Evolutionary conservation across 495 filamentous ascomycete genomes (phyloP), one percentile per base, ranked within the genome.

Genomic region (Talaromyces ruber): DNA sequence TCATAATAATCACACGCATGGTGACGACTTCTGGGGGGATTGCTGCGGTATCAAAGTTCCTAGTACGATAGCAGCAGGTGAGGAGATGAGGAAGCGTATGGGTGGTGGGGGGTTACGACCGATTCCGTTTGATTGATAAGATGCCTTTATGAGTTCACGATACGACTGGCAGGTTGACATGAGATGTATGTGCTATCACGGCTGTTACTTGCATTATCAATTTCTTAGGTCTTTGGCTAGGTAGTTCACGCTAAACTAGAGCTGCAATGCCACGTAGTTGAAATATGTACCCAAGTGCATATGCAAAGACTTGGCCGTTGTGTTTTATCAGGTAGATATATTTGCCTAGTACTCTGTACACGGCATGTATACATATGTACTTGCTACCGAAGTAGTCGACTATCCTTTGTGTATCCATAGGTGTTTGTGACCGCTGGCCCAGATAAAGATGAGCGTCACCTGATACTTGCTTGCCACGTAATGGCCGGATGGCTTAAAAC

Each of bases 21-120:
- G 66, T 25, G 64, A 76, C 56, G 87, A 85, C 62, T 83, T 80
- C 29, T 99, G 94, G 86, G 95, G 95, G 1, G 95, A 99, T 70
- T 99, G 95, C 74, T 99, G 94, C 68, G 95, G 94, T 37, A 99
- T 99, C 75, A 95, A 97, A 75, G 93, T 99, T 16, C 94, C 95
- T 12, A 95, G 92, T 69, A 91, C 89, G 51, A 81, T 97, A 64
- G 94, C 91, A 28, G 95, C 94, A 14, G 87, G 87, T 9, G 86
- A 89, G 67, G 93, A 96, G 73, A 86, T 87, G 82, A 87, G 83
- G 74, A 97, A 96, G 79, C 80, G 81, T 51, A 82, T 81, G 65
- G 80, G 77, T 52, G 85, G 76, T 11, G 82, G 83, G 59, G 75
- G 81, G 39, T 71, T 97, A 69, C 85, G 93, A 63, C 86, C 92